phyloP scores from a whole-genome alignment of 768 basidiomycete species.

The Rubroboletus satanas region DNA sequence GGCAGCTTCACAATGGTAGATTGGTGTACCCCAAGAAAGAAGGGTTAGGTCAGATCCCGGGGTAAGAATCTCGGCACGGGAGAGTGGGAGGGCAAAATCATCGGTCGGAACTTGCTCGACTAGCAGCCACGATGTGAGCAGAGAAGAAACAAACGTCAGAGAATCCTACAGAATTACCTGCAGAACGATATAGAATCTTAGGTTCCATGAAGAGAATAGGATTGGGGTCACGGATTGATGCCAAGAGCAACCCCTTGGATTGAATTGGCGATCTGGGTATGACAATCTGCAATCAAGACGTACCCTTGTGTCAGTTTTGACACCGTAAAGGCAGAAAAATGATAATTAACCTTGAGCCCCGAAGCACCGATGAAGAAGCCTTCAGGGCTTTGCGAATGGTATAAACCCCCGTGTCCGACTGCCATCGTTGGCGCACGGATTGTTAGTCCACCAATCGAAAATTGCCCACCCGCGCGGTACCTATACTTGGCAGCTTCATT shows the following conservation, averaged over 20 bases:
- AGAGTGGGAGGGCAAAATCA: slow-evolving; percentile 82
- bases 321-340: neutral
- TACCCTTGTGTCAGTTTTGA: neutral
- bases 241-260: slow-evolving; percentile 88
- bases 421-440: slow-evolving; percentile 87
- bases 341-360: slow-evolving; percentile 67
- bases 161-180: slow-evolving; percentile 42
- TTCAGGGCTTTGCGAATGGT: slow-evolving; percentile 95
- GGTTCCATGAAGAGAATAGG: slow-evolving; percentile 97
- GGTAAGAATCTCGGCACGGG: slow-evolving; percentile 70
- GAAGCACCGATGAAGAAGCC: slow-evolving; percentile 91
- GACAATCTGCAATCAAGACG: slow-evolving; percentile 47
- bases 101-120: slow-evolving; percentile 92
- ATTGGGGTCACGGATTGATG: slow-evolving; percentile 87
- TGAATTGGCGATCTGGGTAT: slow-evolving; percentile 93
- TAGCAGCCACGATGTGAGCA: slow-evolving; percentile 24
- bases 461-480: slow-evolving; percentile 84
- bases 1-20: slow-evolving; percentile 87
- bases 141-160: neutral
- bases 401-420: slow-evolving; percentile 89
- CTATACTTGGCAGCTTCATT: slow-evolving; percentile 94
- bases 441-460: slow-evolving; percentile 77
- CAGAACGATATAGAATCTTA: slow-evolving; percentile 87
- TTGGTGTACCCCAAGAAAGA: slow-evolving; percentile 89
- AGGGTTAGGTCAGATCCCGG: slow-evolving; percentile 83